Percentiles rank a stretch among this genome's conserved stretches.
Evolutionary conservation across 2,329 filamentous ascomycete species (phyloP).

Genomic region (Mariannaea elegans): DNA sequence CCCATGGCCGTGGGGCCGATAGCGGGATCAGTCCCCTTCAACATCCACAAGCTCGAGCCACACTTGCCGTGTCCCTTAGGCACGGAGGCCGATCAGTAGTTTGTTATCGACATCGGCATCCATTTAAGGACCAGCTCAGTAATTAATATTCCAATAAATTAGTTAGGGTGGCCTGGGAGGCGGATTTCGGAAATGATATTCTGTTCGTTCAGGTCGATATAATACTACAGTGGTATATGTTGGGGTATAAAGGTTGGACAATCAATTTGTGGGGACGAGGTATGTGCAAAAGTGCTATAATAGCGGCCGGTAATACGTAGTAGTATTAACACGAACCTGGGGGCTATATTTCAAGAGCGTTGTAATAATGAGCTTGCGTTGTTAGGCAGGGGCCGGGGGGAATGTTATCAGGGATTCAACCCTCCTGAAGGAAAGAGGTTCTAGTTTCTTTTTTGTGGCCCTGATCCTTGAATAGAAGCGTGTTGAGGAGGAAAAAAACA

Average conservation of each 20-base stretch:
- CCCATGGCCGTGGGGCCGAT: constrained; percentile 14
- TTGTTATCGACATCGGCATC: constrained; percentile 3
- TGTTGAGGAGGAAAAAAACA: neutral
- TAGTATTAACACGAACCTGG: neutral
- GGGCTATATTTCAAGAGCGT: constrained; percentile 7
- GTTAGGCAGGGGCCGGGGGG: constrained; percentile 8
- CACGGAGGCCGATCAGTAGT: neutral
- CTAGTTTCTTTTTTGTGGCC: neutral
- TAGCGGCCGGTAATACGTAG: neutral
- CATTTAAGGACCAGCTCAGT: constrained; percentile 5
- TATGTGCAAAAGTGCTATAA: neutral
- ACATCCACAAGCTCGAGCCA: constrained; percentile 17
- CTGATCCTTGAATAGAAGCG: neutral
- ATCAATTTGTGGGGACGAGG: constrained; percentile 12
- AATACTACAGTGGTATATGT: too few species aligned
- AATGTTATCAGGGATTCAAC: constrained; percentile 13
- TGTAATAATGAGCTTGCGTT: constrained; percentile 5
- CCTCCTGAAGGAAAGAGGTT: constrained; percentile 11
- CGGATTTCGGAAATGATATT: constrained; percentile 16
- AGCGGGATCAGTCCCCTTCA: constrained; percentile 15
- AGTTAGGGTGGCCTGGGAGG: constrained; percentile 4
- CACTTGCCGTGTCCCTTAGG: constrained; percentile 14
- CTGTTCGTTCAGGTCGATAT: constrained; percentile 10
- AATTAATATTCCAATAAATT: constrained; percentile 1
- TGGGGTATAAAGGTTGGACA: constrained; percentile 11